Percentiles rank a stretch among this genome's conserved stretches.
Evolutionary conservation across 148 eudicot species (phyloP).

Genomic region (Rhododendron griersonianum): DNA sequence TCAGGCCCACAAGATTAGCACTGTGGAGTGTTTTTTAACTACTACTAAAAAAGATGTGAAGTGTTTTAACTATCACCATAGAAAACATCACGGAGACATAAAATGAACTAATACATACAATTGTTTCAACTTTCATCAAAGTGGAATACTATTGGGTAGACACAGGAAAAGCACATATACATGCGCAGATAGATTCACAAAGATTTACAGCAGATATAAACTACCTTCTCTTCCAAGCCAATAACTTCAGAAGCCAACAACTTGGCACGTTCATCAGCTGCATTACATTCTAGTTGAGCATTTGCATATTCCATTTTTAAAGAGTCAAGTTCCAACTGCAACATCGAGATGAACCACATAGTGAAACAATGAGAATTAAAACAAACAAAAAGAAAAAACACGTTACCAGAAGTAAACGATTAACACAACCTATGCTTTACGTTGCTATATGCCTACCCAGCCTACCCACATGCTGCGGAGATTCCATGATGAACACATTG

Average conservation of each 20-base stretch:
- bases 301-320: slow-evolving; percentile 68
- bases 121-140: not conserved
- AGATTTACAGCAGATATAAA: not conserved
- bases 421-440: not conserved
- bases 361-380: not conserved
- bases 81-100: not conserved
- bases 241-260: slow-evolving; percentile 98
- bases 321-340: slow-evolving; percentile 89
- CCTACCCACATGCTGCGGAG: not conserved
- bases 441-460: not conserved
- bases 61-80: not conserved
- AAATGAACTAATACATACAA: not conserved
- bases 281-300: slow-evolving; percentile 90
- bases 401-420: not conserved
- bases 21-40: not conserved
- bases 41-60: not conserved
- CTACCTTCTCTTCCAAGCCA: slow-evolving; percentile 96
- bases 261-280: slow-evolving; percentile 97
- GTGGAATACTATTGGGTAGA: not conserved
- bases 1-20: not conserved
- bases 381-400: not conserved
- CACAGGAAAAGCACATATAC: not conserved
- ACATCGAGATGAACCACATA: slow-evolving; percentile 21
- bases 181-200: not conserved
- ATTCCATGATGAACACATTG: not conserved